Percentiles rank a stretch among this genome's conserved stretches.
Evolutionary conservation across 2,329 filamentous ascomycete species (phyloP).

Genomic region (Exserohilum turcica): DNA sequence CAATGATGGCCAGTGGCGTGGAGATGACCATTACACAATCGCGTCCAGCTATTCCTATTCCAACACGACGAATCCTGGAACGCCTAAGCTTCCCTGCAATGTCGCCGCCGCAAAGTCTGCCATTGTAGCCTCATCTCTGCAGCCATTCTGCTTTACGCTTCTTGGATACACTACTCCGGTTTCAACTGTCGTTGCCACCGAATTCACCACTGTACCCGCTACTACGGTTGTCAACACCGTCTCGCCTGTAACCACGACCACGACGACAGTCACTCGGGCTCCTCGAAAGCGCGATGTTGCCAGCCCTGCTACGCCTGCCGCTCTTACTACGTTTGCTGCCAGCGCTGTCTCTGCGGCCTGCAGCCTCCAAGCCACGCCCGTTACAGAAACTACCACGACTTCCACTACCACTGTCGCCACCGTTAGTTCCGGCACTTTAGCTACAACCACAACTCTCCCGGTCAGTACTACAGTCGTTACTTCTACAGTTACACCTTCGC

Average conservation of each 20-base stretch:
- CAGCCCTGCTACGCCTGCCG: neutral
- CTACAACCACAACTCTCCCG: neutral
- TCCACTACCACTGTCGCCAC: neutral
- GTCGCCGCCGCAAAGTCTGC: neutral
- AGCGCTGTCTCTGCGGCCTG: neutral
- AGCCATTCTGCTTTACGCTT: neutral
- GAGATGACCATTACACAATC: slow-evolving; percentile 6
- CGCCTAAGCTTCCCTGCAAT: neutral
- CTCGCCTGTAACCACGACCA: neutral
- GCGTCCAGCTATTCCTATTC: neutral
- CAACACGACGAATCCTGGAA: neutral
- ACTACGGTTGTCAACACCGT: neutral
- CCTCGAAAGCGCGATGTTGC: neutral
- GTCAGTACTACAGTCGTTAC: neutral
- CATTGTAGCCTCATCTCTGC: neutral
- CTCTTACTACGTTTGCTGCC: neutral
- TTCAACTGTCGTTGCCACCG: neutral
- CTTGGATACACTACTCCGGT: neutral
- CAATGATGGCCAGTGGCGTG: slow-evolving; percentile 1
- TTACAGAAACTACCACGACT: neutral
- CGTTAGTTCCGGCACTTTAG: slow-evolving; percentile 12
- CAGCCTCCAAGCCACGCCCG: neutral
- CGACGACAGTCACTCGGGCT: neutral
- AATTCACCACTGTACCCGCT: neutral
- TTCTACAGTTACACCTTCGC: neutral